Conservation (phyloP, 192 early-diverging fungal species). For the Rhizoclosmatium globosum region DNA sequence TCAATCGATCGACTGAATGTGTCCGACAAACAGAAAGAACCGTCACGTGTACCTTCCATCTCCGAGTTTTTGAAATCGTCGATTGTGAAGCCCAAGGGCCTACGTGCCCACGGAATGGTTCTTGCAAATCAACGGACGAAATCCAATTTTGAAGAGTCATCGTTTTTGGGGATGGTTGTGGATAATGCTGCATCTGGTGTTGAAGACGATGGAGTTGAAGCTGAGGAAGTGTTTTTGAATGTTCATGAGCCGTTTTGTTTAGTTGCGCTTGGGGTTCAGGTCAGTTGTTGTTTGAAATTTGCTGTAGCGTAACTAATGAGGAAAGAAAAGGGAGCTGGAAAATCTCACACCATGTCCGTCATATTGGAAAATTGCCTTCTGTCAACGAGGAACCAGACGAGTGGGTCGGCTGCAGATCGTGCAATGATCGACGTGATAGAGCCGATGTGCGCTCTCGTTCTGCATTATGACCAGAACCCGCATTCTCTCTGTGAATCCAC, state of each 20-base stretch:
- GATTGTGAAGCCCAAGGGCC: not conserved
- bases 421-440: not conserved
- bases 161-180: conserved; percentile 1
- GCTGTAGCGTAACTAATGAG: no score
- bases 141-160: not conserved
- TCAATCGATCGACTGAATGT: not conserved
- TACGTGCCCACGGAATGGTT: not conserved
- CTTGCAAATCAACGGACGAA: conserved; percentile 1
- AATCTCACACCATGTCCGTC: conserved; percentile 43
- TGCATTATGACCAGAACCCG: conserved; percentile 27
- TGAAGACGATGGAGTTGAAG: not conserved
- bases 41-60: not conserved
- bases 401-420: not conserved
- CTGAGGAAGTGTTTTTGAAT: conserved; percentile 39
- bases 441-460: conserved; percentile 26
- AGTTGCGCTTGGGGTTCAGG: conserved; percentile 43
- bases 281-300: no score
- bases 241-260: conserved; percentile 46
- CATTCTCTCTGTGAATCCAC: conserved; percentile 14
- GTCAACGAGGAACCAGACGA: not conserved
- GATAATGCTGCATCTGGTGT: not conserved
- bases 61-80: not conserved
- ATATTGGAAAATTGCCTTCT: conserved; percentile 43
- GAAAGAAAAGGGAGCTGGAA: conserved; percentile 33
- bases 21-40: not conserved